These are phyloP conservation scores for Diplosphaera chodatii DNA, from an alignment of 139 green algal species.

Conservation along the genomic window DNA sequence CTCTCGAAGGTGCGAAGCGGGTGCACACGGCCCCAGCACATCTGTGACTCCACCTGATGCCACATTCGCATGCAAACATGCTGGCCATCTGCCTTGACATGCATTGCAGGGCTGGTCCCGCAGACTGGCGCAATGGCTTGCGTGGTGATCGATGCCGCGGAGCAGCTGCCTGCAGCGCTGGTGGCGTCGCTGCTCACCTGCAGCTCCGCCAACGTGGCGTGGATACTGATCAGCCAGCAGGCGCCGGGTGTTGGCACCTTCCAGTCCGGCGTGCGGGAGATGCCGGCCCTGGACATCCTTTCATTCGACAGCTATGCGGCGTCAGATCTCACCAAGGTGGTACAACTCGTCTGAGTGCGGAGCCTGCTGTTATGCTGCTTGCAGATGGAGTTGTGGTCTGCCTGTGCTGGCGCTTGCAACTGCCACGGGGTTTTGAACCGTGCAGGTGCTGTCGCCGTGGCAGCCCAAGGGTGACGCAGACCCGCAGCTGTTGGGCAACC, in stretches of 20 bases:
- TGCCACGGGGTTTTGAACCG: no score
- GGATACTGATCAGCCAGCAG: slow-evolving; percentile 27
- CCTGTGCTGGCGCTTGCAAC: no score
- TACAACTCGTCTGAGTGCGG: no score
- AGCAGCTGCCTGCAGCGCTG: neutral
- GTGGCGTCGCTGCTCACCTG: neutral
- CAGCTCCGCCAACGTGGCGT: slow-evolving; percentile 8
- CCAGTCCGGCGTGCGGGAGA: slow-evolving; percentile 6
- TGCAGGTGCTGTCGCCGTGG: slow-evolving; percentile 8
- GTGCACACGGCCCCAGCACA: no score
- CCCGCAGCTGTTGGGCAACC: slow-evolving; percentile 12
- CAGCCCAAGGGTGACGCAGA: neutral
- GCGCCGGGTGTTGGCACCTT: slow-evolving; percentile 25
- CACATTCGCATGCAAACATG: no score
- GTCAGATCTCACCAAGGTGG: slow-evolving; percentile 19
- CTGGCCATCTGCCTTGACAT: neutral
- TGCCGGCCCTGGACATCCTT: slow-evolving; percentile 7
- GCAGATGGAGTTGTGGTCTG: no score
- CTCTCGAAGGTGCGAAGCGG: neutral
- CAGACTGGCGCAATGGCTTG: neutral
- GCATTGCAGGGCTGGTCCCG: neutral
- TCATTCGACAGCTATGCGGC: slow-evolving; percentile 21
- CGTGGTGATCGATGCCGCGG: neutral
- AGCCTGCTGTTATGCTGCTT: no score
- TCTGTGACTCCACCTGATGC: no score